Evolutionary conservation across 441 rosid genomes (phyloP).

Genomic region (Hura crepitans): DNA sequence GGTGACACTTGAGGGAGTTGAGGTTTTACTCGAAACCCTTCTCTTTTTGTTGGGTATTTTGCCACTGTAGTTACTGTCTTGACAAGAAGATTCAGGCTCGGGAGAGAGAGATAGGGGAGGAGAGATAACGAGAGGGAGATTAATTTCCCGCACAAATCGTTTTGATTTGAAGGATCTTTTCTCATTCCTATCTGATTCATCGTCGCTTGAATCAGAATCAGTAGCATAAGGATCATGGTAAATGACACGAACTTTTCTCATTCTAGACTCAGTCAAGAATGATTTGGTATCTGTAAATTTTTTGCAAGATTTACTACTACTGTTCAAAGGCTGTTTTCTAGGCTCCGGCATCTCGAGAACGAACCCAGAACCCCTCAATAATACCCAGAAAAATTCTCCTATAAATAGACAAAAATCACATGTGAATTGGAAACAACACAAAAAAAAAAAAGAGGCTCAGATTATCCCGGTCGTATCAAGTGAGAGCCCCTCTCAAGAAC

Average conservation of each 20-base stretch:
- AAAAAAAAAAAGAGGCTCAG: background rate
- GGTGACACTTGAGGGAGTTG: conserved; percentile 5
- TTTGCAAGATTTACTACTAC: conserved; percentile 27
- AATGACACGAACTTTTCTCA: conserved; percentile 61
- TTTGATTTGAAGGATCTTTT: conserved; percentile 26
- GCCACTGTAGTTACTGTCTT: conserved; percentile 41
- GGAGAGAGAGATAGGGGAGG: conserved; percentile 11
- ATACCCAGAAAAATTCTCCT: conserved; percentile 27
- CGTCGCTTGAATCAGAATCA: conserved; percentile 81
- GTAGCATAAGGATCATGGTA: conserved; percentile 84
- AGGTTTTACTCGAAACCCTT: conserved; percentile 32
- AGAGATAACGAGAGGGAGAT: conserved; percentile 34
- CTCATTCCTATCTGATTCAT: conserved; percentile 35
- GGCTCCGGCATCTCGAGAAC: conserved; percentile 35
- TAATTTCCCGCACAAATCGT: conserved; percentile 52
- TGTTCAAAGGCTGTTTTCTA: conserved; percentile 28
- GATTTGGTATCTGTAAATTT: conserved; percentile 29
- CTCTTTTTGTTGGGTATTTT: conserved; percentile 33
- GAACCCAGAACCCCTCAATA: conserved; percentile 38
- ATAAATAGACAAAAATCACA: background rate
- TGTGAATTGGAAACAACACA: background rate
- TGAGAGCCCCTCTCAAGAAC: conserved; percentile 55
- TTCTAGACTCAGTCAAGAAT: conserved; percentile 22
- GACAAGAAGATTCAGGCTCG: conserved; percentile 51
- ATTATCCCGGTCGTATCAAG: conserved; percentile 32